phyloP scores from a whole-genome alignment of 1,139 yeast genomes.

The Scheffersomyces quercinus region DNA sequence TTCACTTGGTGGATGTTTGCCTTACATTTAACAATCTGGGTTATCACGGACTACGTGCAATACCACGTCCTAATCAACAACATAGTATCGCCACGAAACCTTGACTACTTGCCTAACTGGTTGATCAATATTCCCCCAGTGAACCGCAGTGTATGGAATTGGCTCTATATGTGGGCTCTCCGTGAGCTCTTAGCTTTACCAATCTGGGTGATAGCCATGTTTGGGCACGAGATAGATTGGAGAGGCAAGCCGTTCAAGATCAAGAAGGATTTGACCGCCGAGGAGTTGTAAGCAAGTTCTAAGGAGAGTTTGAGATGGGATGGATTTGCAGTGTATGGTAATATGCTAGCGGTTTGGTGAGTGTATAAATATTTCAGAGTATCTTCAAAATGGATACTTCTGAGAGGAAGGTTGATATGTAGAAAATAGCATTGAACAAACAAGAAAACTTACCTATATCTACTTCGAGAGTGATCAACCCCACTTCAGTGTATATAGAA shows the following conservation, averaged over 20 bases:
- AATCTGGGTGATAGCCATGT: constrained; percentile 79
- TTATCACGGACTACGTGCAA: constrained; percentile 61
- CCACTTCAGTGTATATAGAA: too few species aligned
- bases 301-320: neutral
- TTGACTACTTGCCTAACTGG: constrained; percentile 8
- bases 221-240: constrained; percentile 81
- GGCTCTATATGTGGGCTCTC: constrained; percentile 56
- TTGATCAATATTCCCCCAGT: constrained; percentile 9
- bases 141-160: constrained; percentile 16
- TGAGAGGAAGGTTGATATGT: too few species aligned
- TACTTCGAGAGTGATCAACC: too few species aligned
- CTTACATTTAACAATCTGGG: constrained; percentile 66
- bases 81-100: constrained; percentile 12
- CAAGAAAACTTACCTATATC: too few species aligned
- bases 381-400: too few species aligned
- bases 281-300: constrained; percentile 41
- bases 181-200: constrained; percentile 81
- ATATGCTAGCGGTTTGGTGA: too few species aligned
- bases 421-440: too few species aligned
- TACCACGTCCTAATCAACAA: constrained; percentile 45
- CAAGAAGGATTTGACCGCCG: constrained; percentile 74
- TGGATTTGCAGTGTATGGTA: neutral
- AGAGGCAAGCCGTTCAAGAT: constrained; percentile 76
- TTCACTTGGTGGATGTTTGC: constrained; percentile 40
- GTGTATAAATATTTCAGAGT: too few species aligned